phyloP scores from a whole-genome alignment of 257 asterid genomes.

The Capsicum chinense region DNA sequence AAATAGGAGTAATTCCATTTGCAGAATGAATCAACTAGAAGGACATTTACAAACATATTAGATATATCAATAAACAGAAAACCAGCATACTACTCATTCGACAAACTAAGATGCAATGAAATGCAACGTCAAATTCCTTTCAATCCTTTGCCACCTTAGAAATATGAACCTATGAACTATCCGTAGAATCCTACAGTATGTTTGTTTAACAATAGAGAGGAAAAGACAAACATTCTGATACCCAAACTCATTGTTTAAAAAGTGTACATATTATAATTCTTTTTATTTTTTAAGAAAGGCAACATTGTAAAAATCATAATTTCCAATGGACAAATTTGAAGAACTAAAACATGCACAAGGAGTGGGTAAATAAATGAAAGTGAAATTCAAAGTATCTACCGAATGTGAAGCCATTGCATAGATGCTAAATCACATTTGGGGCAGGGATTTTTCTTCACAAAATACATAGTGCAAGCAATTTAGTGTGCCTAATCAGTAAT shows the following conservation, averaged over 20 bases:
- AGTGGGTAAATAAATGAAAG: not conserved
- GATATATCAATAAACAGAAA: not conserved
- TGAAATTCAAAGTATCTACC: not conserved
- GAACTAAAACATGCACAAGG: slow-evolving; percentile 9
- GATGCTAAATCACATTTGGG: not conserved
- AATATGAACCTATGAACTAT: not conserved
- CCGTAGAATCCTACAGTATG: not conserved
- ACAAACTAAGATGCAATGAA: not conserved
- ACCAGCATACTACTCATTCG: not conserved
- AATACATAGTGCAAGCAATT: not conserved
- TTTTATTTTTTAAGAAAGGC: not conserved
- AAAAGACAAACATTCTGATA: not conserved
- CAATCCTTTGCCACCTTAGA: not conserved
- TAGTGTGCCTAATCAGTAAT: not conserved
- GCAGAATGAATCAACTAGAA: not conserved
- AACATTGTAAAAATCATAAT: not conserved
- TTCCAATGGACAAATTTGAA: not conserved
- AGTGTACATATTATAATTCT: not conserved
- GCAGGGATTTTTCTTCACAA: not conserved
- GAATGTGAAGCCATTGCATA: not conserved
- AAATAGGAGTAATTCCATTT: not conserved
- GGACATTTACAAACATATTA: not conserved
- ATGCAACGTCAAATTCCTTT: slow-evolving; percentile 4
- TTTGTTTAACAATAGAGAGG: not conserved
- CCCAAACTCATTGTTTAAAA: not conserved